Percentiles rank a stretch among this genome's conserved stretches.
These are phyloP conservation scores for Uronychia setigera DNA, from an alignment of 73 alveolate species.

Conservation along the genomic window DNA sequence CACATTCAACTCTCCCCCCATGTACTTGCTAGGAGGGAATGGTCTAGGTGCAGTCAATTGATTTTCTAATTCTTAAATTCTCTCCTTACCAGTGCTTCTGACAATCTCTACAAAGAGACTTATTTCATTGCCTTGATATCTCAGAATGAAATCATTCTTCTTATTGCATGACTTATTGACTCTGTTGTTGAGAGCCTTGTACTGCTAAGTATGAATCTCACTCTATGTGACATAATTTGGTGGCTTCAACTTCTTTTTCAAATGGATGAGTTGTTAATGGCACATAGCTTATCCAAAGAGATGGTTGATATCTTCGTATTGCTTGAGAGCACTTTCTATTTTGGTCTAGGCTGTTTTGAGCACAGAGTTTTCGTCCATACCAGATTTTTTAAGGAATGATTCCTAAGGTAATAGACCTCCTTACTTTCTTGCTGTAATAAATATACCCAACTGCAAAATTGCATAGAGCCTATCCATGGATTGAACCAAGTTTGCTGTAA, in stretches of 20 bases:
- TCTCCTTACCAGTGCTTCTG: not conserved
- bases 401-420: not conserved
- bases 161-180: slow-evolving; percentile 3
- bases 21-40: too few species aligned
- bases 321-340: slow-evolving; percentile 21
- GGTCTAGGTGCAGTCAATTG: too few species aligned
- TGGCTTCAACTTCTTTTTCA: not conserved
- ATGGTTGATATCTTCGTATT: slow-evolving; percentile 21
- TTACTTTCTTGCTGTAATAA: slow-evolving; percentile 18
- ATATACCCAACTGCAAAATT: slow-evolving; percentile 26
- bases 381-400: not conserved
- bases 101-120: not conserved
- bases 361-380: slow-evolving; percentile 7
- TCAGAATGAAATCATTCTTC: not conserved
- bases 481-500: not conserved
- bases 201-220: slow-evolving; percentile 9
- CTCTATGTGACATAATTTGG: not conserved
- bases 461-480: slow-evolving; percentile 36
- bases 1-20: too few species aligned
- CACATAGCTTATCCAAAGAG: slow-evolving; percentile 40
- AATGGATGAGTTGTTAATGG: slow-evolving; percentile 2
- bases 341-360: not conserved
- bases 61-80: too few species aligned
- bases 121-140: not conserved
- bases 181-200: not conserved